Conservation (phyloP, 225 moss, liverwort and hornwort species). For the Polytrichum formosum region DNA sequence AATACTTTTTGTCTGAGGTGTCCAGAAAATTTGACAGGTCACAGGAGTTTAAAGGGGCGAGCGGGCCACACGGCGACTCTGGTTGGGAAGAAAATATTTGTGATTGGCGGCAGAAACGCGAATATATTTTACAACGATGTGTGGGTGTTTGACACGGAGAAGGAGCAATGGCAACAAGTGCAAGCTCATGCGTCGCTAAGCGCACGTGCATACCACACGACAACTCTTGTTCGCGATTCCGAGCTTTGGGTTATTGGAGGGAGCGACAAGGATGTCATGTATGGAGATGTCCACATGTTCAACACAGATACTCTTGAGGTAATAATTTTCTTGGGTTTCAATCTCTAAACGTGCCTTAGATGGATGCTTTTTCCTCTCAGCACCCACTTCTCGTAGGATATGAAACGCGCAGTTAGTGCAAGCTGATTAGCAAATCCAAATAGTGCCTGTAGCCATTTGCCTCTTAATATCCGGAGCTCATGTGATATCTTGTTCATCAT, state of each 20-base stretch:
- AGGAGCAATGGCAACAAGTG: constrained; percentile 61
- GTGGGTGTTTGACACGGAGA: constrained; percentile 70
- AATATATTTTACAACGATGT: constrained; percentile 74
- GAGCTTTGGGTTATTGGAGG: constrained; percentile 91
- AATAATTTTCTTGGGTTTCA: neutral
- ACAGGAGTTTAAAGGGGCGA: constrained; percentile 72
- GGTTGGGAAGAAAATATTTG: constrained; percentile 58
- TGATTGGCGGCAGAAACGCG: constrained; percentile 78
- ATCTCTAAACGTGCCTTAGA: no score
- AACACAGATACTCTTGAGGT: constrained; percentile 65
- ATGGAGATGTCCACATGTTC: constrained; percentile 76
- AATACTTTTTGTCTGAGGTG: no score
- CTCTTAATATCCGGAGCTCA: no score
- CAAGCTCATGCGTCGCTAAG: constrained; percentile 60
- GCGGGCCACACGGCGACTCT: constrained; percentile 84
- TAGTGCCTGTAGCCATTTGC: no score
- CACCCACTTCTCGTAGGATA: no score
- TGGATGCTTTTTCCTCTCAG: no score
- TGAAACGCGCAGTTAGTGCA: no score
- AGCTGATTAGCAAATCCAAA: no score
- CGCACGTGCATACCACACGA: constrained; percentile 88
- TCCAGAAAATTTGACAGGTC: constrained; percentile 34
- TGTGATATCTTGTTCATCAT: no score
- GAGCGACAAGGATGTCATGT: constrained; percentile 68
- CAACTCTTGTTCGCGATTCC: constrained; percentile 60